Conservation (phyloP, 768 basidiomycete species). For the Neoboletus subvelutipes region DNA sequence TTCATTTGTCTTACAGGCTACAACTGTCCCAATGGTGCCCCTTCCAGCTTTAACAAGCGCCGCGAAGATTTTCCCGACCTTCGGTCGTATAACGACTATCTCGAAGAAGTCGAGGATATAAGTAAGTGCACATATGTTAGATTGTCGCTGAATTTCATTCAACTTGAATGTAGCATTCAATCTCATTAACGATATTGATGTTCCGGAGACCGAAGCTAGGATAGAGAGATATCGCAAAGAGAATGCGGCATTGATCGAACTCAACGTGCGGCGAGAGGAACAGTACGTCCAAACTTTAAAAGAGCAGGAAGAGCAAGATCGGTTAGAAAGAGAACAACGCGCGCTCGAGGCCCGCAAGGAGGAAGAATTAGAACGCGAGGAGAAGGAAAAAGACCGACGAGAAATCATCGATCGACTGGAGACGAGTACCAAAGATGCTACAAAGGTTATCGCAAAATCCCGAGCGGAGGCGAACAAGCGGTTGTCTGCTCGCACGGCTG, state of each 20-base stretch:
- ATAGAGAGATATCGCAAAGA: constrained; percentile 76
- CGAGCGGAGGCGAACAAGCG: constrained; percentile 64
- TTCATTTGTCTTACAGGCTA: not conserved
- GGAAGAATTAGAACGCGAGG: constrained; percentile 76
- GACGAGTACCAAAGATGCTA: constrained; percentile 69
- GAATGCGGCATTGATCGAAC: constrained; percentile 80
- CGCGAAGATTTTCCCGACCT: constrained; percentile 84
- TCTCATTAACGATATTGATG: constrained; percentile 85
- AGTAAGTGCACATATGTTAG: constrained; percentile 40
- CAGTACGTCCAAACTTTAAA: constrained; percentile 67
- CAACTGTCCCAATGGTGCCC: not conserved
- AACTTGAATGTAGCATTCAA: constrained; percentile 70
- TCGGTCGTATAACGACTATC: constrained; percentile 87
- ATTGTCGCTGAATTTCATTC: not conserved
- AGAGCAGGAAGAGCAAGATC: constrained; percentile 80
- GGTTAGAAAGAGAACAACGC: constrained; percentile 65
- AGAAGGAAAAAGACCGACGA: constrained; percentile 65
- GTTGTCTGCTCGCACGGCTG: constrained; percentile 52
- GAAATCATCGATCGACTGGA: constrained; percentile 83
- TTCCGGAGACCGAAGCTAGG: constrained; percentile 77
- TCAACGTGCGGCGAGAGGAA: constrained; percentile 82
- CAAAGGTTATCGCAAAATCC: constrained; percentile 66
- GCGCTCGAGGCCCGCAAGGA: constrained; percentile 63
- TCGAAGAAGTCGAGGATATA: constrained; percentile 95
- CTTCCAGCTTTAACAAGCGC: constrained; percentile 86